Percentiles rank a stretch among this genome's conserved stretches.
phyloP scores from a whole-genome alignment of 1,139 yeast species.

The Sugiyamaella pinicola region DNA sequence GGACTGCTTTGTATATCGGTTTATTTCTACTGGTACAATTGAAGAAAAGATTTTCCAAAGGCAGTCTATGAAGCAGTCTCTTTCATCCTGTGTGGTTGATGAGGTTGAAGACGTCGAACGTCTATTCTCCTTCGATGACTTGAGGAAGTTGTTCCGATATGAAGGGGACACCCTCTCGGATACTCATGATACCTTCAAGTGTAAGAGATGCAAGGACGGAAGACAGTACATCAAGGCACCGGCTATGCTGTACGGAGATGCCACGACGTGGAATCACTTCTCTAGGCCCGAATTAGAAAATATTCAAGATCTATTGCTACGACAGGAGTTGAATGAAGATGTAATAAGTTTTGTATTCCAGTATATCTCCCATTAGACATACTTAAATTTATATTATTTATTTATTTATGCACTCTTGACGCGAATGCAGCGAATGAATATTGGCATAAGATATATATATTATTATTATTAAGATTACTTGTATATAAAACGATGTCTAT shows the following conservation, averaged over 20 bases:
- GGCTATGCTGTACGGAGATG: constrained; percentile 96
- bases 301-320: constrained; percentile 75
- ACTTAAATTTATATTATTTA: neutral
- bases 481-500: constrained; percentile 20
- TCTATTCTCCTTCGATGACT: constrained; percentile 77
- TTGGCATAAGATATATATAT: neutral
- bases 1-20: constrained; percentile 91
- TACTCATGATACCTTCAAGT: constrained; percentile 89
- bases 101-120: constrained; percentile 95
- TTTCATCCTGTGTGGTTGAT: constrained; percentile 95
- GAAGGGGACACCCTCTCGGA: constrained; percentile 74
- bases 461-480: constrained; percentile 5
- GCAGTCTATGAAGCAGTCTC: constrained; percentile 92
- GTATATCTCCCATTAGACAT: constrained; percentile 73
- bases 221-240: constrained; percentile 69
- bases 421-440: constrained; percentile 2
- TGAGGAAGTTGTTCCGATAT: constrained; percentile 73
- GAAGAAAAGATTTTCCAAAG: constrained; percentile 96
- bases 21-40: constrained; percentile 91
- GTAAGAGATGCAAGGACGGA: constrained; percentile 76
- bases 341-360: constrained; percentile 90
- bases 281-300: constrained; percentile 58
- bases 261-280: constrained; percentile 96
- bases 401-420: neutral
- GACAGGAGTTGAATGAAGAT: constrained; percentile 67